Base-by-base conservation (phyloP, 768 basidiomycete genomes). In the Sporobolomyces roseus region DNA sequence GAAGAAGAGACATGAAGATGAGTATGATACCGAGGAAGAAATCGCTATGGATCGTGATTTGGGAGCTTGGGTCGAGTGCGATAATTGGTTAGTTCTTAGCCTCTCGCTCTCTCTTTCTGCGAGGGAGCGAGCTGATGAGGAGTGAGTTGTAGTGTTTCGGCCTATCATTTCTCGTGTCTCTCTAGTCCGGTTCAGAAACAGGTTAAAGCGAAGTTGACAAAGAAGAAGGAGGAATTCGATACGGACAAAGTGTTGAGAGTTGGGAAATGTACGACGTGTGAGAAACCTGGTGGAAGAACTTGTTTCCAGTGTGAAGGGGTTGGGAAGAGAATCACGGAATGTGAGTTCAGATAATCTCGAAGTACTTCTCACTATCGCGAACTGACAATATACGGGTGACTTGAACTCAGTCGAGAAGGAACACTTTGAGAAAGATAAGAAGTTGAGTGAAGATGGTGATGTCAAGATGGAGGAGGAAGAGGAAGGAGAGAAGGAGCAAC, bases 31-130 rank as follows among this genome's bases (percentile, higher is more conserved):
- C 23, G 69, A 74, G 36, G 45, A 65, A 58, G 59, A 53, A 1
- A 45, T 50, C 5, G 35, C n/a, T 21, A 38, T 38, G 54, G 54
- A 38, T 32, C 16, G 23, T 9, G 52, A 29, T 23, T 36, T 36
- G n/a, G 73, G 73, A 21, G 55, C 70, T 0, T 74, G 73, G 73
- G 30, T 74, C n/a, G 73, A 74, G 49, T 74, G 73, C 53, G 65
- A 49, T 21, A 56, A 56, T 27, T 66, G 67, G 64, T 74, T n/a
- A 38, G 70, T 60, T 3, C 25, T 7, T 43, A 19, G 29, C 14
- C 8, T 21, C 9, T 14, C n/a, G 6, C 4, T 16, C 63, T 16
- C 14, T 9, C 38, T 33, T 3, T 14, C 21, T 55, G 1, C 7
- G 30, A 21, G 3, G 14, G 52, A 55, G 4, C 30, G 52, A 30